Percentiles rank a stretch among this genome's conserved stretches.
Evolutionary conservation across 2,329 filamentous ascomycete genomes (phyloP).

Genomic region (Zymoseptoria tritici): DNA sequence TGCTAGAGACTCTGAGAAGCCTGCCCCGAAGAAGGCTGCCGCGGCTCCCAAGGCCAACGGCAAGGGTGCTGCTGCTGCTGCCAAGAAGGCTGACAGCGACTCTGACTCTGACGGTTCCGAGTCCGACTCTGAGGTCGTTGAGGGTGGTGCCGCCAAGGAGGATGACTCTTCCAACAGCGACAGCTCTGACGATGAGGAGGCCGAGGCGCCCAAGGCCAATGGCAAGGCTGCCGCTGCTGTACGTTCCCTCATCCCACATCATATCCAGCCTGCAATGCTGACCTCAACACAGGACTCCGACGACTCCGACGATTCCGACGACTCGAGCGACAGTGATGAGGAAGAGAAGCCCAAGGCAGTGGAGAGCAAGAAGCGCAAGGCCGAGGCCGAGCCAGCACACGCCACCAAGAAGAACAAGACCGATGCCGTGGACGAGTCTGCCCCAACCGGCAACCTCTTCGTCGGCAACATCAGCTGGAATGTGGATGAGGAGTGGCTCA

Average conservation of each 20-base stretch:
- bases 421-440: slow-evolving; percentile 36
- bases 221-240: slow-evolving; percentile 27
- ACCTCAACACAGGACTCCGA: slow-evolving; percentile 12
- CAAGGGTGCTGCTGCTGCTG: slow-evolving; percentile 9
- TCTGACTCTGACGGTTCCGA: slow-evolving; percentile 20
- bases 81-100: slow-evolving; percentile 18
- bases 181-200: slow-evolving; percentile 25
- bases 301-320: slow-evolving; percentile 32
- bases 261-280: not conserved
- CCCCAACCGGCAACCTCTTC: slow-evolving; percentile 64
- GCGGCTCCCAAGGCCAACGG: slow-evolving; percentile 25
- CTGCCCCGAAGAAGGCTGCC: slow-evolving; percentile 13
- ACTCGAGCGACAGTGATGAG: slow-evolving; percentile 32
- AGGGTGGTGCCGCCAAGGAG: slow-evolving; percentile 19
- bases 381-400: slow-evolving; percentile 45
- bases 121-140: slow-evolving; percentile 25
- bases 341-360: slow-evolving; percentile 26
- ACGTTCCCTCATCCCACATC: not conserved
- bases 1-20: slow-evolving; percentile 27
- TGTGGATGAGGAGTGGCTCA: slow-evolving; percentile 74
- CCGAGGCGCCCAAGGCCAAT: slow-evolving; percentile 24
- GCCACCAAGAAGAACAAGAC: slow-evolving; percentile 62
- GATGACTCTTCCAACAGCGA: slow-evolving; percentile 11
- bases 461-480: slow-evolving; percentile 88
- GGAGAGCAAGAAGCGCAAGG: slow-evolving; percentile 61